Percentiles rank a stretch among this genome's conserved stretches.
These are phyloP conservation scores for Forsythia suspensa DNA, from an alignment of 257 asterid species.

Conservation along the genomic window DNA sequence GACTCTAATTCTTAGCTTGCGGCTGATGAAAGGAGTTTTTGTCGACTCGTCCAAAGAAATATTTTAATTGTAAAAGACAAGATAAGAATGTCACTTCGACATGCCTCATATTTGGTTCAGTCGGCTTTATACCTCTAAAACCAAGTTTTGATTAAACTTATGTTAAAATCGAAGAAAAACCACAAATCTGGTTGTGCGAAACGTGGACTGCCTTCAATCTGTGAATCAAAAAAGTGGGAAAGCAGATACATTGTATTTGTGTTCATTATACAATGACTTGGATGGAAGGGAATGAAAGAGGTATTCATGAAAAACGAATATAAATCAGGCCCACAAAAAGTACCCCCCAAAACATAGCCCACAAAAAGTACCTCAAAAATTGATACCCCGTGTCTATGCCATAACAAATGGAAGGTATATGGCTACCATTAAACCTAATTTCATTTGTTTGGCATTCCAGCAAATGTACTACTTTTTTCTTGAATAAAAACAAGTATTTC, in stretches of 20 bases:
- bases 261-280: neutral
- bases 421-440: neutral
- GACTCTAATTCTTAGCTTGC: constrained; percentile 44
- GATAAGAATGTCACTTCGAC: neutral
- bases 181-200: neutral
- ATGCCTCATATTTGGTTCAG: neutral
- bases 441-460: neutral
- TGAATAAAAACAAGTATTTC: neutral
- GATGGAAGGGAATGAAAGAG: neutral
- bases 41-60: neutral
- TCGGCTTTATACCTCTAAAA: neutral
- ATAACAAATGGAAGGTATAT: neutral
- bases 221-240: neutral
- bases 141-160: neutral
- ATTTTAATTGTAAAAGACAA: too few species aligned
- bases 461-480: neutral
- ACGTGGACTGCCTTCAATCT: neutral
- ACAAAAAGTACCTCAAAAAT: neutral
- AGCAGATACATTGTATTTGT: neutral
- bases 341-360: neutral
- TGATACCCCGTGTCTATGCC: neutral
- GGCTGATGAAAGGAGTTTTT: neutral
- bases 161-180: neutral
- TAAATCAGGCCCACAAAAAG: neutral
- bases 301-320: neutral